Evolutionary conservation across 2,329 filamentous ascomycete genomes (phyloP).

Genomic region (Tolypocladium nubicola): DNA sequence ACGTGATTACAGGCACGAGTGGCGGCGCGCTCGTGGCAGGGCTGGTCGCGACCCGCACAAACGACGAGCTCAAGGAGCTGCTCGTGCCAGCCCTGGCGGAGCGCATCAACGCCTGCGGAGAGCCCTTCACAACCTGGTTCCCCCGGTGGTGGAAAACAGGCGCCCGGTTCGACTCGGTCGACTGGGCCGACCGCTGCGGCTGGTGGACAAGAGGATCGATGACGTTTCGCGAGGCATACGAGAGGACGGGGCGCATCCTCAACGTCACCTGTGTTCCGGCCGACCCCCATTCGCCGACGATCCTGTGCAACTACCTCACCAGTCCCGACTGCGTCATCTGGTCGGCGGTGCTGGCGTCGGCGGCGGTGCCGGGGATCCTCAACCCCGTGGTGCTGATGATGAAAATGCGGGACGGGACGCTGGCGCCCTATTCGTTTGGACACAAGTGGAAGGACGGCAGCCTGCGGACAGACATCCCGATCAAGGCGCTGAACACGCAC

Average conservation of each 20-base stretch:
- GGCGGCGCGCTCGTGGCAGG: slow-evolving; percentile 86
- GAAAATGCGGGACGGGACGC: slow-evolving; percentile 65
- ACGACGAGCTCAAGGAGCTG: slow-evolving; percentile 78
- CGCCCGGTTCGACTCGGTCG: slow-evolving; percentile 84
- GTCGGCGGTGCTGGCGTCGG: slow-evolving; percentile 90
- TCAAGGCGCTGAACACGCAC: slow-evolving; percentile 87
- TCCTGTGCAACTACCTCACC: slow-evolving; percentile 91
- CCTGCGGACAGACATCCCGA: slow-evolving; percentile 85
- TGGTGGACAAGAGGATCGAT: slow-evolving; percentile 91
- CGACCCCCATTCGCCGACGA: slow-evolving; percentile 84
- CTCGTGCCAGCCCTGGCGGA: slow-evolving; percentile 79
- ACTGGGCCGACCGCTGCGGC: slow-evolving; percentile 75
- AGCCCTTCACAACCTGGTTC: slow-evolving; percentile 65
- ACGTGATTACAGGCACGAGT: slow-evolving; percentile 94
- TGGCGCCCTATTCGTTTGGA: slow-evolving; percentile 89
- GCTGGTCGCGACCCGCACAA: slow-evolving; percentile 77
- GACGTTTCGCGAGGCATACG: slow-evolving; percentile 91
- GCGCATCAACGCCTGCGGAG: slow-evolving; percentile 76
- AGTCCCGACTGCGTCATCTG: slow-evolving; percentile 96
- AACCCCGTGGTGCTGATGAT: slow-evolving; percentile 93
- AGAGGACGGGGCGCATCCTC: slow-evolving; percentile 84
- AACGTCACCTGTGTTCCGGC: slow-evolving; percentile 95
- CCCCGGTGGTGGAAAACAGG: slow-evolving; percentile 85
- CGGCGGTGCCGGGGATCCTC: slow-evolving; percentile 88
- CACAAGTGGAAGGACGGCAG: slow-evolving; percentile 99